Evolutionary conservation across 805 yeast genomes (phyloP).

Genomic region (Ogataea nonfermentans): DNA sequence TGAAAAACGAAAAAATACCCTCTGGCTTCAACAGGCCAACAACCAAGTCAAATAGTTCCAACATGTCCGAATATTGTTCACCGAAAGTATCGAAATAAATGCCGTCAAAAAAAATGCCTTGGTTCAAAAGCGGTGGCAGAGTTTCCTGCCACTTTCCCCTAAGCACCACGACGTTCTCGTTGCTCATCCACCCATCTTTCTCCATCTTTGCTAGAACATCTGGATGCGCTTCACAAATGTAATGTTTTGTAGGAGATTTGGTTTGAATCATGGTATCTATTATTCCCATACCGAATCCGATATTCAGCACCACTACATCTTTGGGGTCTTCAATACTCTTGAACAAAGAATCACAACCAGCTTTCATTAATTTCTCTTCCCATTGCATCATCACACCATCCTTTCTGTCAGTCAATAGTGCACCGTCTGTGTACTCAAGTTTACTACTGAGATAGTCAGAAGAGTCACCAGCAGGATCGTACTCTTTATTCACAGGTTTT

Average conservation of each 20-base stretch:
- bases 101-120: slow-evolving; percentile 80
- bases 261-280: slow-evolving; percentile 76
- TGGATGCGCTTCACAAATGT: slow-evolving; percentile 93
- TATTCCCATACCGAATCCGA: slow-evolving; percentile 97
- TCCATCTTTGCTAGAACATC: slow-evolving; percentile 72
- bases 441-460: slow-evolving; percentile 61
- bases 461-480: slow-evolving; percentile 65
- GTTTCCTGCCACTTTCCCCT: slow-evolving; percentile 95
- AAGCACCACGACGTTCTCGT: slow-evolving; percentile 65
- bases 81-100: slow-evolving; percentile 92
- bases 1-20: slow-evolving; percentile 88
- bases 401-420: slow-evolving; percentile 67
- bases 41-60: slow-evolving; percentile 74
- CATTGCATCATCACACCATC: slow-evolving; percentile 99
- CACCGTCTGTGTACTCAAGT: slow-evolving; percentile 63
- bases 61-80: slow-evolving; percentile 87
- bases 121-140: slow-evolving; percentile 58
- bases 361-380: slow-evolving; percentile 81
- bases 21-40: slow-evolving; percentile 80
- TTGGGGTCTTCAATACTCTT: slow-evolving; percentile 37
- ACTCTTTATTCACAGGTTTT: slow-evolving; percentile 19
- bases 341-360: slow-evolving; percentile 76
- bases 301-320: slow-evolving; percentile 61
- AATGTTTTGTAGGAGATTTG: slow-evolving; percentile 62
- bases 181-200: slow-evolving; percentile 80